These are phyloP conservation scores for Persicaria maculosa DNA, from an alignment of 148 eudicot species.

Conservation along the genomic window DNA sequence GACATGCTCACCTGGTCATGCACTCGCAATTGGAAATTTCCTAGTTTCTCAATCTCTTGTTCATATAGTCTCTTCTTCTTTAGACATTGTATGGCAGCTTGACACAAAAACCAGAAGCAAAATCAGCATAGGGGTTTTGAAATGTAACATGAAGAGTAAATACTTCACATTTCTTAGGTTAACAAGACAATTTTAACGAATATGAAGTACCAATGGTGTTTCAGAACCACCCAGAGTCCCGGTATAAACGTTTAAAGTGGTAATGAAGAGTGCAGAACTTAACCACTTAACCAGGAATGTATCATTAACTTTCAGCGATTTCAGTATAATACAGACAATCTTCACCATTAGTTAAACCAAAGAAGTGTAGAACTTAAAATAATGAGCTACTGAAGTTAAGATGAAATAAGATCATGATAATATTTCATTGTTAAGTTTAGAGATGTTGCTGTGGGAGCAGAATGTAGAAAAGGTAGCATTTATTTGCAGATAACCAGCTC, in stretches of 20 bases:
- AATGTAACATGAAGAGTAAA: not conserved
- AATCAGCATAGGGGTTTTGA: not conserved
- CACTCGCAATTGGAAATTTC: slow-evolving; percentile 76
- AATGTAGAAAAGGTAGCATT: not conserved
- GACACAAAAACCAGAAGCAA: slow-evolving; percentile 1
- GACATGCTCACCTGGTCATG: slow-evolving; percentile 69
- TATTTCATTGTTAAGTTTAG: not conserved
- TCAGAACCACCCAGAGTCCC: not conserved
- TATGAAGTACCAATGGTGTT: not conserved
- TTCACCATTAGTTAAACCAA: not conserved
- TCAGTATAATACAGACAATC: not conserved
- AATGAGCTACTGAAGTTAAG: not conserved
- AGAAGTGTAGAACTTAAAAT: not conserved
- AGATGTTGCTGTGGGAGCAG: not conserved
- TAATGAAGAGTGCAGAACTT: not conserved
- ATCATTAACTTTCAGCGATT: not conserved
- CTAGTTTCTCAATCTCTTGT: slow-evolving; percentile 79
- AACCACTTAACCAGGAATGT: not conserved
- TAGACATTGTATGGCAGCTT: slow-evolving; percentile 84
- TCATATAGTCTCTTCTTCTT: slow-evolving; percentile 80
- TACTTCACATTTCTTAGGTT: not conserved
- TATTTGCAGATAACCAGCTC: not conserved
- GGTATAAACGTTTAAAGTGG: not conserved
- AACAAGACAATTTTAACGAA: not conserved
- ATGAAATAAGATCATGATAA: not conserved